Percentiles rank a stretch among this genome's conserved stretches.
Conservation (phyloP, 768 basidiomycete genomes). For the Tricholoma furcatifolium region DNA sequence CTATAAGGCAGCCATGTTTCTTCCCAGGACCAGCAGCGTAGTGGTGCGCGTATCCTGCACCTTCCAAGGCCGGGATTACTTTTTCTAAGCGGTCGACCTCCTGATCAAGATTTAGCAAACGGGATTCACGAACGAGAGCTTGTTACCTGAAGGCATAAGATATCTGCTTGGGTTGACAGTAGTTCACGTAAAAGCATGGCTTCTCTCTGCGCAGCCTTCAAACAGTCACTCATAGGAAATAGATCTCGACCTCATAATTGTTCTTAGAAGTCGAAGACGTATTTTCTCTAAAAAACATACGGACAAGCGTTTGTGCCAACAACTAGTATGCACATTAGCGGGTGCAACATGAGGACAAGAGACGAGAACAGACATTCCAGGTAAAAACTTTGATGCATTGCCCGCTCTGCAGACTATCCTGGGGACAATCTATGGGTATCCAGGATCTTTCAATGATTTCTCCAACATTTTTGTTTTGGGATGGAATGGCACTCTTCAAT, state of each 20-base stretch:
- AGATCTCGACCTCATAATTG: slow-evolving; percentile 64
- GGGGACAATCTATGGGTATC: slow-evolving; percentile 28
- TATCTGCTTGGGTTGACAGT: slow-evolving; percentile 68
- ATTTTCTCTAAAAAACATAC: slow-evolving; percentile 43
- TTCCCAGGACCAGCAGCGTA: slow-evolving; percentile 74
- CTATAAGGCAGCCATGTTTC: slow-evolving; percentile 84
- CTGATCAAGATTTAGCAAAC: slow-evolving; percentile 34
- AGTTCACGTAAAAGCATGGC: slow-evolving; percentile 79
- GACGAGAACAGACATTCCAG: slow-evolving; percentile 73
- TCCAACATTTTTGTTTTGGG: slow-evolving; percentile 19
- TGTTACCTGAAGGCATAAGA: slow-evolving; percentile 81
- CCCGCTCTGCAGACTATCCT: slow-evolving; percentile 19
- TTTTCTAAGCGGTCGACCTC: slow-evolving; percentile 85
- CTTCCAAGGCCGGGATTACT: slow-evolving; percentile 63
- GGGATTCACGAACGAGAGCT: not conserved
- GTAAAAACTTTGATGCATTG: slow-evolving; percentile 60
- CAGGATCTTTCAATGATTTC: slow-evolving; percentile 37
- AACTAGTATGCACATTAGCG: slow-evolving; percentile 41
- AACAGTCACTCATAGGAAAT: slow-evolving; percentile 82
- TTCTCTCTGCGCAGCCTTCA: slow-evolving; percentile 72
- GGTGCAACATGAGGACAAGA: slow-evolving; percentile 1
- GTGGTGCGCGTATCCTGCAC: slow-evolving; percentile 61
- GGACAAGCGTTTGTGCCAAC: slow-evolving; percentile 76
- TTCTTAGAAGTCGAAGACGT: not conserved
- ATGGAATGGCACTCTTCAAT: slow-evolving; percentile 7